Evolutionary conservation across 2,329 filamentous ascomycete species (phyloP), one percentile per base, ranked within the genome.

Genomic region (Botrytis squamosa): DNA sequence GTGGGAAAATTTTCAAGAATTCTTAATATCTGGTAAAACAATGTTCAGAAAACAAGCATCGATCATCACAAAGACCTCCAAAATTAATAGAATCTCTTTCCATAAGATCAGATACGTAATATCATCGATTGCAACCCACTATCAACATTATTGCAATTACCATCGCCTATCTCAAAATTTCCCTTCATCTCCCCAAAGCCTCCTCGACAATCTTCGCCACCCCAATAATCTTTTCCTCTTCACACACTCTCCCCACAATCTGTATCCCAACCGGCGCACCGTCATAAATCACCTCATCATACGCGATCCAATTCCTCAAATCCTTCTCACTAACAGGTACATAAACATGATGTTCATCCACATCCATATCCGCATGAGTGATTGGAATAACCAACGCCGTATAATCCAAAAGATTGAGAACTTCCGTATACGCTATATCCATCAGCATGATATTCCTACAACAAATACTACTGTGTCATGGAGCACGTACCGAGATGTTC

Each of bases 371-470:
- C 1, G 82, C 81, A 1, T 87, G 80, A 0, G 87, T 88, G 22
- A 85, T 86, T 0, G 89, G 89, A 22, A 91, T 81, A 0, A 87
- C 85, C 7, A 89, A 80, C 0, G 88, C 86, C 0, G 88, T 83
- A 76, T 91, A 91, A 77, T 92, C 89, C 0, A 91, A 82, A 16
- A 90, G 81, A 76, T 91, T 90, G 85, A 88, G 89, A 7, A 89
- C 83, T 77, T 89, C 89, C 0, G 88, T 90, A 76, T 90, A 90
- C 5, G 49, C 72, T 74, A 44, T 36, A 20, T 29, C 16, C 3
- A 25, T 33, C 36, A 44, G 6, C 12, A 62, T 49, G 18, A 29
- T 3, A 20, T 4, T 18, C 3, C 20, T 40, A 16, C 1, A 5
- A 14, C 4, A 8, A 38, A 38, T 22, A 1, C 7, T 65, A n/a